These are phyloP conservation scores for Colletotrichum echinochloae DNA, from an alignment of 2,329 filamentous ascomycete species.

Conservation along the genomic window DNA sequence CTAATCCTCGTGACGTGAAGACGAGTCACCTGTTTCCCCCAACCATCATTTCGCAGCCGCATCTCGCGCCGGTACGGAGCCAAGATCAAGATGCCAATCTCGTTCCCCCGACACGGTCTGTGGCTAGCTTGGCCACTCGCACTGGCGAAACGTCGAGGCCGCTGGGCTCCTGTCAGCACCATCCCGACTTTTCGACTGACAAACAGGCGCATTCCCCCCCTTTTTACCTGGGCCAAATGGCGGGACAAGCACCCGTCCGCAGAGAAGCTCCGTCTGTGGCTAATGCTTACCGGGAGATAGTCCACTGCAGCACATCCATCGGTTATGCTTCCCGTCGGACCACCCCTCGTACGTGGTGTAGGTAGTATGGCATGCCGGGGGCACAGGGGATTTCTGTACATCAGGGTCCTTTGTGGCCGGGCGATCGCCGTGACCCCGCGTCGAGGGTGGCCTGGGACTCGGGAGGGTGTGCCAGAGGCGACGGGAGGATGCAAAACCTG, in stretches of 20 bases:
- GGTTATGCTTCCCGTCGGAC: background rate
- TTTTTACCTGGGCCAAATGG: constrained; percentile 6
- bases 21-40: constrained; percentile 21
- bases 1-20: constrained; percentile 29
- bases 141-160: background rate
- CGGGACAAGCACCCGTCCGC: background rate
- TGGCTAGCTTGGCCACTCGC: constrained; percentile 3
- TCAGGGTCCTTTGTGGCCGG: constrained; percentile 39
- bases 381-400: constrained; percentile 26
- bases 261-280: constrained; percentile 12
- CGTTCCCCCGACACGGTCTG: background rate
- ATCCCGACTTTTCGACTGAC: constrained; percentile 13
- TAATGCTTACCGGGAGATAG: constrained; percentile 30
- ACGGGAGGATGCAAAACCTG: constrained; percentile 24
- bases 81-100: constrained; percentile 22
- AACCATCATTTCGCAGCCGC: constrained; percentile 16
- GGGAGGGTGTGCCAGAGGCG: constrained; percentile 1
- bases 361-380: constrained; percentile 17
- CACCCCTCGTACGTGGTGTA: background rate
- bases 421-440: constrained; percentile 34
- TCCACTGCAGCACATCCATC: constrained; percentile 3
- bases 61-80: constrained; percentile 21
- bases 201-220: background rate
- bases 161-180: background rate
- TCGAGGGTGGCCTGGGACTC: too few relatives aligned